These are phyloP conservation scores for Mentha longifolia DNA, from an alignment of 257 asterid genomes.

Conservation along the genomic window DNA sequence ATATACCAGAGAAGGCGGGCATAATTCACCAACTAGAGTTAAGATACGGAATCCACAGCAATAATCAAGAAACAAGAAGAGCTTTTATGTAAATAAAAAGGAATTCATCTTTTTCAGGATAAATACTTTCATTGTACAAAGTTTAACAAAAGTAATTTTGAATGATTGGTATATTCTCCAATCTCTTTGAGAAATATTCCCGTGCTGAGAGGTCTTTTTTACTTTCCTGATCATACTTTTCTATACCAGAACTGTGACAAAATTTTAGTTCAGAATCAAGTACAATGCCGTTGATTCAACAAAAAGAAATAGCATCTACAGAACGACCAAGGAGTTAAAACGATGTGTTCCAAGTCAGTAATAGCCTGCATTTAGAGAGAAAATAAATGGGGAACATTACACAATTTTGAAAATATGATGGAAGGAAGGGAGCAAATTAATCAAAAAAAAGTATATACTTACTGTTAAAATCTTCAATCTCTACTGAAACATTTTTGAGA, in stretches of 20 bases:
- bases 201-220: conserved; percentile 18
- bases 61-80: conserved; percentile 25
- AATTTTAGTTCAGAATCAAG: conserved; percentile 23
- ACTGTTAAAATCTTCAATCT: conserved; percentile 32
- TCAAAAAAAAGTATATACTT: conserved; percentile 29
- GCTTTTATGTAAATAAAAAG: conserved; percentile 30
- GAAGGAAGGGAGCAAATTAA: conserved; percentile 13
- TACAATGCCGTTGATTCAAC: conserved; percentile 2
- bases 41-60: conserved; percentile 22
- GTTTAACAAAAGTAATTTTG: conserved; percentile 40
- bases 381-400: conserved; percentile 20
- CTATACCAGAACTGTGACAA: conserved; percentile 34
- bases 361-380: conserved; percentile 37
- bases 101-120: conserved; percentile 40
- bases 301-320: conserved; percentile 16
- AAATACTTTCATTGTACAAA: conserved; percentile 40
- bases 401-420: conserved; percentile 6
- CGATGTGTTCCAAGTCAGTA: conserved; percentile 13
- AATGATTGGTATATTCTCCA: conserved; percentile 24
- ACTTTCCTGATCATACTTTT: conserved; percentile 21
- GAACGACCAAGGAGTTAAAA: conserved; percentile 6
- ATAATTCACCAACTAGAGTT: conserved; percentile 28
- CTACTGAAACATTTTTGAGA: conserved; percentile 70
- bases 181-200: conserved; percentile 26
- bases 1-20: neutral